A percentile compares a stretch with the other conserved stretches of the same genome.
phyloP scores from a whole-genome alignment of 306 rosid genomes.

The Crotalaria pallida region DNA sequence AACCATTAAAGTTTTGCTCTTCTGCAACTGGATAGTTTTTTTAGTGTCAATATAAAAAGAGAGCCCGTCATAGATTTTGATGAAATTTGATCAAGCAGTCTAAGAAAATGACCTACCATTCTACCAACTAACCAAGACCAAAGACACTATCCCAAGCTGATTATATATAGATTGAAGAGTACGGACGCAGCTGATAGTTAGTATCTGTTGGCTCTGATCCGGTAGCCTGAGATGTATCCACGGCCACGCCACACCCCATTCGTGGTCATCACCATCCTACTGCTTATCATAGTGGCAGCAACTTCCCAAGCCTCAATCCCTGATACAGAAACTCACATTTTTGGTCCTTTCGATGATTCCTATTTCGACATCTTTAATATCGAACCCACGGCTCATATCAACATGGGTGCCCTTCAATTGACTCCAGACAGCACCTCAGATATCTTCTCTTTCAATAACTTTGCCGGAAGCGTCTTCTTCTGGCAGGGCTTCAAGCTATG shows the following conservation, averaged over 20 bases:
- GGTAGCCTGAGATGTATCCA: neutral
- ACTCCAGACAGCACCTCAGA: constrained; percentile 60
- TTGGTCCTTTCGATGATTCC: constrained; percentile 44
- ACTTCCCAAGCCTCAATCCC: constrained; percentile 12
- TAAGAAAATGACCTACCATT: no score
- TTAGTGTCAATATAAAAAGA: no score
- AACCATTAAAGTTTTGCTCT: no score
- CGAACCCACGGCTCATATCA: constrained; percentile 31
- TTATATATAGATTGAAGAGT: no score
- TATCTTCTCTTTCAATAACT: constrained; percentile 12
- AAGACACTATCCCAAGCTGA: no score
- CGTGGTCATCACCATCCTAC: neutral
- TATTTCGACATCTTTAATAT: constrained; percentile 2
- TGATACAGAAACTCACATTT: neutral
- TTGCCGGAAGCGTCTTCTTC: constrained; percentile 48
- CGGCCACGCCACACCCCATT: neutral
- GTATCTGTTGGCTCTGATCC: neutral
- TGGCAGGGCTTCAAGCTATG: constrained; percentile 39
- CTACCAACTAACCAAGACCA: no score
- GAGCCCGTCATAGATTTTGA: no score
- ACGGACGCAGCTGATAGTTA: neutral
- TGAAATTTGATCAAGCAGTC: no score
- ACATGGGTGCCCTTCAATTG: constrained; percentile 46
- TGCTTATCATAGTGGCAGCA: constrained; percentile 21
- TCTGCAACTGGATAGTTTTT: no score